Evolutionary conservation across 306 rosid genomes (phyloP), one percentile per base, ranked within the genome.

Genomic region (Cucurbita pepo): DNA sequence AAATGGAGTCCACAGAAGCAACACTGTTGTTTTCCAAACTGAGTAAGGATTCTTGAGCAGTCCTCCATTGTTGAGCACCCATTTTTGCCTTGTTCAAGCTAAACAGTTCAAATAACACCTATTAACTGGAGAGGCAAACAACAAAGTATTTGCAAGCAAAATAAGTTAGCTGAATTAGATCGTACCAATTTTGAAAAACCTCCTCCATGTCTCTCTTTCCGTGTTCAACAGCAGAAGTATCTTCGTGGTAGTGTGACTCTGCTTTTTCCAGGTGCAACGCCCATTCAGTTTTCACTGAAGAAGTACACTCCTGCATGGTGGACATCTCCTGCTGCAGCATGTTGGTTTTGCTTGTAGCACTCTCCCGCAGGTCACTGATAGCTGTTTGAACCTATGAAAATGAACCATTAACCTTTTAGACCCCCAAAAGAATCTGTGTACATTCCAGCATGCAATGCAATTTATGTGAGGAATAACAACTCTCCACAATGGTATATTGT

Each of bases 1-100:
- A 85, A 80, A 89, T 82, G 55, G 92, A 81, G 72, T 91, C 87
- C 83, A 95, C 92, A 58, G 99, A 88, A 75, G 87, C 83, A 50
- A 85, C 95, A 78, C 89, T 91, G 64, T 75, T 85, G 83, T 83
- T 88, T 84, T 91, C 96, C 61, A 89, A 78, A 77, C 85, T 71
- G 25, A 91, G 85, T 87, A 95, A 86, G 76, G 97, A 95, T 59
- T 88, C 99, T 63, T 95, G 91, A 79, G 99, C 99, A 53, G 81
- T 88, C 77, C 76, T 88, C 99, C 99, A 95, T 83, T 95, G 99
- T 79, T 88, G 90, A 53, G 91, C 84, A 73, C 99, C 99, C 75
- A 84, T 85, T 45, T 88, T 77, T 56, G 97, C 92, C 86, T 95
- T 89, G 76, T 82, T 84, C 82, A 95, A 81, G 79, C 99, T 95